Base-by-base conservation (phyloP, 495 filamentous ascomycete species). In the Penicillium nucicola region DNA sequence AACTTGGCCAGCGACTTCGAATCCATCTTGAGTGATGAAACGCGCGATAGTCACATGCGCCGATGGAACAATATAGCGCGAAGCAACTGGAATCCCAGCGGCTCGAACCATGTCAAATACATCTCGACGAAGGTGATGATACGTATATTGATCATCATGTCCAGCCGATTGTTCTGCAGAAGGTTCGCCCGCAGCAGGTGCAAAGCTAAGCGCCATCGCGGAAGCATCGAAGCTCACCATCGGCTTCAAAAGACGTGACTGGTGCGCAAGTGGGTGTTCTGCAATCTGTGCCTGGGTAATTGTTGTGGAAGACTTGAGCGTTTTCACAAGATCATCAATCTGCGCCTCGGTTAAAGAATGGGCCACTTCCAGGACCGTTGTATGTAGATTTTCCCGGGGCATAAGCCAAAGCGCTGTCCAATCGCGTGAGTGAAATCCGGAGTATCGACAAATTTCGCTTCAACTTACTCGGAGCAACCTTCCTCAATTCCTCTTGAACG, bases 111-210 rank as follows among this genome's bases (percentile, higher is more conserved):
- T 67, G 4, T 75, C 72, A 64, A 83, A 89, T 3, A 91, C 59
- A 64, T 93, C 87, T 3, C 85, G 74, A 0, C 90, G 81, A 2
- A 96, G 81, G 62, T 95, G 90, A 61, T 95, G 90, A 61, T 92
- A 96, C 6, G 86, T 88, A 65, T 89, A 95, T 0, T 42, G 35
- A 48, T 89, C 84, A 13, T 71, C 69, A 15, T 67, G 55, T 2
- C 32, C 28, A 1, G 17, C 35, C 23, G 23, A 14, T 17, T 11
- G 19, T 5, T 44, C 45, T 2, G 47, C 30, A 11, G 53, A 54
- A 17, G 57, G 61, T 65, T 85, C 83, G 5, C 77, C 79, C 3
- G 80, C 77, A 1, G 85, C 87, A 0, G 90, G 90, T 1, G 92
- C 69, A 65, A 93, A 95, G 4, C 84, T 88, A 3, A 95, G 70